A percentile compares a stretch with the other conserved stretches of the same genome.
phyloP scores from a whole-genome alignment of 352 stramenopile genomes.

The Halophytophthora polymorphica region DNA sequence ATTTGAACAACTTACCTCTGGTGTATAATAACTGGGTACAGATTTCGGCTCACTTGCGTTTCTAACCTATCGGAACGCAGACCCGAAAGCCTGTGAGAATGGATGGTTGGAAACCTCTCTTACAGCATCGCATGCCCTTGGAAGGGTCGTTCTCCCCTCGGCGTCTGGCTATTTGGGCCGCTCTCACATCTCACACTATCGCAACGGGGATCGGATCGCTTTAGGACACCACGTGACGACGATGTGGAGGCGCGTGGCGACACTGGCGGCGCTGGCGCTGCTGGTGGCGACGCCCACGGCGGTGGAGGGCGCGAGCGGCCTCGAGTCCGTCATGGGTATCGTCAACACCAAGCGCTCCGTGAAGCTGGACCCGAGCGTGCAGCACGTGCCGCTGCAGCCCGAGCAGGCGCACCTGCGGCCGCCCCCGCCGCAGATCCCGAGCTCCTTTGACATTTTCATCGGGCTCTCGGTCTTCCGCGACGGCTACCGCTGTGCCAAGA shows the following conservation, averaged over 20 bases:
- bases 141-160: too few relatives aligned
- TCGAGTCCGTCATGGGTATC: conserved; percentile 48
- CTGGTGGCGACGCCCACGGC: conserved; percentile 8
- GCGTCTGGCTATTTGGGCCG: too few relatives aligned
- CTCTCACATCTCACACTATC: too few relatives aligned
- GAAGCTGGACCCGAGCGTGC: conserved; percentile 63
- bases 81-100: too few relatives aligned
- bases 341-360: conserved; percentile 56
- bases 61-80: too few relatives aligned
- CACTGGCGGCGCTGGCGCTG: conserved; percentile 10
- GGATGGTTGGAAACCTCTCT: too few relatives aligned
- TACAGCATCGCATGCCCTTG: too few relatives aligned
- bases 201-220: too few relatives aligned
- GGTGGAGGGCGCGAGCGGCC: conserved; percentile 6
- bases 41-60: too few relatives aligned
- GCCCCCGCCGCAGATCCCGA: conserved; percentile 48
- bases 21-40: too few relatives aligned
- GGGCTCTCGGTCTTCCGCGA: conserved; percentile 83
- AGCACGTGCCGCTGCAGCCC: conserved; percentile 61
- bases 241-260: conserved; percentile 1
- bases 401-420: conserved; percentile 40
- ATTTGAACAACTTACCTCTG: too few relatives aligned
- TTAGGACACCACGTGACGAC: background rate
- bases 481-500: conserved; percentile 76
- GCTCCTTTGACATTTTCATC: conserved; percentile 63